A percentile compares a stretch with the other conserved stretches of the same genome.
Conservation (phyloP, 208 protist species). For the Trichomonas gallinae region DNA sequence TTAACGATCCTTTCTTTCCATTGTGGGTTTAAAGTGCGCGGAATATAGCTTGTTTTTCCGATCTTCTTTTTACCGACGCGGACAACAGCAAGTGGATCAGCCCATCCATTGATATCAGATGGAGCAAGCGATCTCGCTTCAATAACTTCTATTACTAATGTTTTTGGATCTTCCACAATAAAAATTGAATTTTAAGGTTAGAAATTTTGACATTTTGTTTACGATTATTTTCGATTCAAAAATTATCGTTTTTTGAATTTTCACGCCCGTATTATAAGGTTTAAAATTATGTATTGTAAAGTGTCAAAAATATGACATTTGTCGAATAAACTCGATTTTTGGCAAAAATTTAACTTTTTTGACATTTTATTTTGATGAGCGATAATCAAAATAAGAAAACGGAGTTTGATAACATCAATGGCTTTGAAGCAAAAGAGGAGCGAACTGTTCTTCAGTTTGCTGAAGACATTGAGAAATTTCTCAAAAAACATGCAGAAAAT, state of each 20-base stretch:
- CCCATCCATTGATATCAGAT: neutral
- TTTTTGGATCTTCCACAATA: neutral
- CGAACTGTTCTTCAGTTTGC: neutral
- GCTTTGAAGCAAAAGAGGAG: neutral
- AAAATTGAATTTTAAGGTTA: too few species aligned
- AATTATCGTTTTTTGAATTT: too few species aligned
- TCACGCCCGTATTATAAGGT: too few species aligned
- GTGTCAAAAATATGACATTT: too few species aligned
- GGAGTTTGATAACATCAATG: neutral
- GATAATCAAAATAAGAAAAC: neutral
- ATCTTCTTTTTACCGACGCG: neutral
- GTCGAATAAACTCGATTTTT: too few species aligned
- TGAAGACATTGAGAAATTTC: neutral
- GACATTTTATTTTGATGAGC: too few species aligned
- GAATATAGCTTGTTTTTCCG: slow-evolving; percentile 20
- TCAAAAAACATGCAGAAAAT: neutral
- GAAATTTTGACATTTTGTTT: too few species aligned
- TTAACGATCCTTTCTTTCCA: neutral
- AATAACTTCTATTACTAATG: neutral
- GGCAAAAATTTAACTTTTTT: too few species aligned
- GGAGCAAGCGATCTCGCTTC: neutral
- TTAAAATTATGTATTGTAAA: too few species aligned
- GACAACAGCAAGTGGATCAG: neutral
- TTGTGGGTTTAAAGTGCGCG: slow-evolving; percentile 4
- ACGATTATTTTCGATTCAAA: too few species aligned